These are phyloP conservation scores for Hypoxylon sp. DNA, from an alignment of 2,329 filamentous ascomycete species.

Conservation along the genomic window DNA sequence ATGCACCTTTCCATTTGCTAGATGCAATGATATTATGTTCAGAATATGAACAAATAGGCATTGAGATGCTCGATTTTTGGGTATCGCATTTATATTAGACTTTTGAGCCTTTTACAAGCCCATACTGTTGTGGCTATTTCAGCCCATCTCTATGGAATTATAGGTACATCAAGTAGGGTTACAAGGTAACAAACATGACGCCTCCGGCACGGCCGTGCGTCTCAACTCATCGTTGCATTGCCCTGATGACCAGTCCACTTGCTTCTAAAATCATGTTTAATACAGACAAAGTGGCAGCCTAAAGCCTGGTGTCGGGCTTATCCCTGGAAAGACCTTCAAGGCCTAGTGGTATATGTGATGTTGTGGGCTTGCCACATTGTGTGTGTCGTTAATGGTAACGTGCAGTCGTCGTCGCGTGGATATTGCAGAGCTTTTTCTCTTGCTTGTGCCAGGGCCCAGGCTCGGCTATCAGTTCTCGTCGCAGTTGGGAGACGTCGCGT, in stretches of 20 bases:
- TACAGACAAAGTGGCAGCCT: neutral
- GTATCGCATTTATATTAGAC: too few species aligned
- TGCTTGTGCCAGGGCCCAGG: too few species aligned
- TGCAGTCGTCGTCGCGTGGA: neutral
- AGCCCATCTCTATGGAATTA: neutral
- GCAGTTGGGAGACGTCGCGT: neutral
- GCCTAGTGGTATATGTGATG: neutral
- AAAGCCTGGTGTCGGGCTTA: neutral
- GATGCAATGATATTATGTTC: too few species aligned
- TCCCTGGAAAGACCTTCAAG: neutral
- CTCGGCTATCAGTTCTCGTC: neutral
- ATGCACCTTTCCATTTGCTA: too few species aligned
- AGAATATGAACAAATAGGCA: too few species aligned
- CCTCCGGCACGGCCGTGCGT: neutral
- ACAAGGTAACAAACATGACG: too few species aligned
- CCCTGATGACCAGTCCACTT: neutral
- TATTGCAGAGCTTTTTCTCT: too few species aligned
- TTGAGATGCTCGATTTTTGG: too few species aligned
- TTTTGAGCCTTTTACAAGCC: too few species aligned
- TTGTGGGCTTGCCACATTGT: neutral
- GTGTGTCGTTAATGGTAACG: neutral
- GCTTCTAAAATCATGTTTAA: neutral
- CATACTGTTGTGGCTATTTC: too few species aligned
- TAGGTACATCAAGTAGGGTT: too few species aligned
- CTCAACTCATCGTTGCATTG: neutral